Evolutionary conservation across 805 yeast species (phyloP).

Genomic region (Ogataea parapolymorpha): DNA sequence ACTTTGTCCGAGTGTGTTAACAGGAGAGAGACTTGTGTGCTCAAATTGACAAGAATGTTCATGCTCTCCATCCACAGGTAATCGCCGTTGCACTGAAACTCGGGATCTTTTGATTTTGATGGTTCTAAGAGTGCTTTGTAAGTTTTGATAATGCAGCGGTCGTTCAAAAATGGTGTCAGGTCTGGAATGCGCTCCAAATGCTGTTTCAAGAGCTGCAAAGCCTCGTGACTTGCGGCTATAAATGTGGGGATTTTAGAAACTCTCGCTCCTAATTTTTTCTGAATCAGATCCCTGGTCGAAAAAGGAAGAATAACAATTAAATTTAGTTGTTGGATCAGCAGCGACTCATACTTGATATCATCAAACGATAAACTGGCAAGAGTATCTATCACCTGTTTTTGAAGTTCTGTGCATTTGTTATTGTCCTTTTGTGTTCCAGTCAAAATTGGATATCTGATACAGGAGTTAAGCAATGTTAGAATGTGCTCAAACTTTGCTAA

Average conservation of each 20-base stretch:
- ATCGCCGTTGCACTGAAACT: constrained; percentile 24
- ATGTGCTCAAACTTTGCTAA: constrained; percentile 43
- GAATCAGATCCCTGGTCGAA: constrained; percentile 55
- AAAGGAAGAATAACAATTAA: constrained; percentile 56
- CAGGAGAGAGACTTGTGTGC: constrained; percentile 31
- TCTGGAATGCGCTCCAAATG: constrained; percentile 35
- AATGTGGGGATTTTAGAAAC: constrained; percentile 56
- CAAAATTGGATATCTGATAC: constrained; percentile 70
- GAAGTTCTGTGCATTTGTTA: constrained; percentile 59
- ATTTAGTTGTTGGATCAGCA: constrained; percentile 52
- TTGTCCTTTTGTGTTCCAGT: constrained; percentile 56
- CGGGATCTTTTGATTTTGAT: constrained; percentile 42
- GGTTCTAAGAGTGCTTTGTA: constrained; percentile 52
- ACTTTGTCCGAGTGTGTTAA: constrained; percentile 13
- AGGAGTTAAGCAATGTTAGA: constrained; percentile 57
- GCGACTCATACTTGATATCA: constrained; percentile 38
- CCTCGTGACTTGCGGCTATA: constrained; percentile 51
- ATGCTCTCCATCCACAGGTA: constrained; percentile 58
- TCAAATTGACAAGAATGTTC: constrained; percentile 36
- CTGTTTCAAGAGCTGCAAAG: constrained; percentile 39
- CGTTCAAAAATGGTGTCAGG: constrained; percentile 38
- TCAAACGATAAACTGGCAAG: constrained; percentile 33
- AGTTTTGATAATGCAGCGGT: constrained; percentile 44
- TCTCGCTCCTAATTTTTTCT: constrained; percentile 44
- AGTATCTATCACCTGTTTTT: constrained; percentile 51